A percentile compares a stretch with the other conserved stretches of the same genome.
Conservation (phyloP, 2,329 filamentous ascomycete genomes). For the Fusarium denticulatum region DNA sequence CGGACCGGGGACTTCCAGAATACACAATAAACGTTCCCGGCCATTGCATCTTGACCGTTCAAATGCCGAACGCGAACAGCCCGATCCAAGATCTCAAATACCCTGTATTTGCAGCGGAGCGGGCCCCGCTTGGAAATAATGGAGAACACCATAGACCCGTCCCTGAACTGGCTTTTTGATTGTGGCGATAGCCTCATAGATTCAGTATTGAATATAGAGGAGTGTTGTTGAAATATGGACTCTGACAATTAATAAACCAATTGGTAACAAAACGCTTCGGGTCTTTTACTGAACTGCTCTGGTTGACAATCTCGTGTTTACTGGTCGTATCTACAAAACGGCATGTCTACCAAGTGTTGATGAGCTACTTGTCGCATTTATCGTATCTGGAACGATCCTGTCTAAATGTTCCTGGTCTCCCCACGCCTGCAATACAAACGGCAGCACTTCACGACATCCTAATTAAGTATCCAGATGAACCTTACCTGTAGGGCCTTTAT, state of each 20-base stretch:
- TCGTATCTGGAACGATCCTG: background rate
- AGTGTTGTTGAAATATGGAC: background rate
- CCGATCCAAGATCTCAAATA: slow-evolving; percentile 26
- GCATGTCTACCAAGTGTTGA: background rate
- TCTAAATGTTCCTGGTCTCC: too few species aligned
- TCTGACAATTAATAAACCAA: too few species aligned
- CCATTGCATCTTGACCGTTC: slow-evolving; percentile 4
- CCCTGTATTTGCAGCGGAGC: slow-evolving; percentile 18
- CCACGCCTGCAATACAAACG: background rate
- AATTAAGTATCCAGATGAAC: background rate
- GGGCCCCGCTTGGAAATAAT: background rate
- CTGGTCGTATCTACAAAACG: background rate
- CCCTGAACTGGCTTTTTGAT: background rate
- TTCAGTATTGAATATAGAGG: too few species aligned
- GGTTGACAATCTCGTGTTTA: background rate
- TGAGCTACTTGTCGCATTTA: background rate
- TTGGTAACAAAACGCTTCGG: background rate
- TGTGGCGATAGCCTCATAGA: slow-evolving; percentile 35
- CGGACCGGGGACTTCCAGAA: slow-evolving; percentile 17
- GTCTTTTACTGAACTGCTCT: background rate
- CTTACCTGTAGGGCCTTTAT: background rate
- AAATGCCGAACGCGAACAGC: slow-evolving; percentile 32
- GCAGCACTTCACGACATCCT: slow-evolving; percentile 1
- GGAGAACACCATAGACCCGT: slow-evolving; percentile 35
- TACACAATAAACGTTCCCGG: background rate